Base-by-base conservation (phyloP, 305 asterid species). In the Fraxinus angustifolia region DNA sequence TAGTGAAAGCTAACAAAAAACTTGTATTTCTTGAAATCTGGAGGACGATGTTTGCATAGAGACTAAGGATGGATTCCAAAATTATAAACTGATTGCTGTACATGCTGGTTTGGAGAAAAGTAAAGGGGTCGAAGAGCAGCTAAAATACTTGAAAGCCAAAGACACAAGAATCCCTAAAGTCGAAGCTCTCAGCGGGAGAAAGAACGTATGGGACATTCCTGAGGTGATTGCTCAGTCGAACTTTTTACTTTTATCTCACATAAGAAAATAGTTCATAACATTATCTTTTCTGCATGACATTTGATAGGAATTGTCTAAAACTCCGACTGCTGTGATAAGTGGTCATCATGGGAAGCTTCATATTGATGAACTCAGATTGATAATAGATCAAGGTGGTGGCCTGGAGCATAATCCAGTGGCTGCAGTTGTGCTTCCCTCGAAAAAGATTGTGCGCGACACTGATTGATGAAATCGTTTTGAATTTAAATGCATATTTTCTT, bases 341-440 rank as follows among this genome's bases (percentile, higher is more conserved):
- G 98, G 98, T 76, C 98, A 95, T 86, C 98, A 95, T 81, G 97
- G 84, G 40, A 90, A 90, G 89, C 90, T 93, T 75, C 88, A 92
- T 68, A 73, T 90, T 8, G 95, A 90, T 76, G 97, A 90, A n/a
- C 84, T 84, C 16, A 87, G 98, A 79, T 84, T 95, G 83, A 89
- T 95, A 81, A 92, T 93, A 67, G 99, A 95, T 85, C 79, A 81
- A 86, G 90, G 98, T 60, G 99, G 98, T 71, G 98, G 98, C 28
- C 50, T 91, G 14, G 91, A 84, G 81, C 36, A 60, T 62, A 92
- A 87, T 76, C 98, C 98, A 0, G 88, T 93, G 11, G 97, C 99
- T 73, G 97, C 98, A 11, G 71, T 91, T 42, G 85, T 93, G 81
- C 97, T 93, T 80, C 99, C 99, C 5, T 90, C 91, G 1, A 88